Base-by-base conservation (phyloP, 306 rosid genomes). In the Fagus crenata region DNA sequence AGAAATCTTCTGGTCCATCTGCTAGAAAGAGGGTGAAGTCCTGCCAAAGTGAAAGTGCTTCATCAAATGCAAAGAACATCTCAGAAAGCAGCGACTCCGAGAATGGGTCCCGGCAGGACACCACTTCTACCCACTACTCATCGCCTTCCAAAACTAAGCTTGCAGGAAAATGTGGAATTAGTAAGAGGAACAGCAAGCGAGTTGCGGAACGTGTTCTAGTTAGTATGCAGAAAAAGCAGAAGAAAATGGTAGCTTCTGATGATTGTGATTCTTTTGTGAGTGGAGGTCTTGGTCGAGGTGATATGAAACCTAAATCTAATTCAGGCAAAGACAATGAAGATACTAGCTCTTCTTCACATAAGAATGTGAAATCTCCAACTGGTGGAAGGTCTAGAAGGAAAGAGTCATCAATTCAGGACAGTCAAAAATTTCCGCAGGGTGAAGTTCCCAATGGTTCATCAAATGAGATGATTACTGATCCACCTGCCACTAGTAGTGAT, bases 11-110 rank as follows among this genome's bases (percentile, higher is more conserved):
- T 77, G 79, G 82, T 78, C 67, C 67, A 53, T 67, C 95, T 81
- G 83, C 83, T 64, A 92, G 87, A 82, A 89, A 82, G 85, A 86
- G 88, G 84, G 74, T 73, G 18, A 91, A 89, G 83, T 81, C 87
- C 74, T 83, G 81, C 78, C 97, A 85, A 81, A 92, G 96, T 89
- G 99, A 91, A 89, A 89, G 97, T 79, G 93, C 97, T 85, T 92
- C 99, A 63, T 96, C 99, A 67, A 92, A 91, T 81, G 97, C 93
- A 49, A 92, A 87, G 81, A 89, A 86, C 81, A 80, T 91, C 58
- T 91, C 93, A 28, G 98, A 92, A 84, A 92, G 99, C 87, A 92
- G 97, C 56, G 99, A 88, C 90, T 96, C 99, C 4, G 99, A 96
- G 82, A 87, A 85, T 87, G 99, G 90, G 81, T 84, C 82, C 9